Evolutionary conservation across 345 rosid species (phyloP), one percentile per base, ranked within the genome.

Genomic region (Arabidopsis arenosa): DNA sequence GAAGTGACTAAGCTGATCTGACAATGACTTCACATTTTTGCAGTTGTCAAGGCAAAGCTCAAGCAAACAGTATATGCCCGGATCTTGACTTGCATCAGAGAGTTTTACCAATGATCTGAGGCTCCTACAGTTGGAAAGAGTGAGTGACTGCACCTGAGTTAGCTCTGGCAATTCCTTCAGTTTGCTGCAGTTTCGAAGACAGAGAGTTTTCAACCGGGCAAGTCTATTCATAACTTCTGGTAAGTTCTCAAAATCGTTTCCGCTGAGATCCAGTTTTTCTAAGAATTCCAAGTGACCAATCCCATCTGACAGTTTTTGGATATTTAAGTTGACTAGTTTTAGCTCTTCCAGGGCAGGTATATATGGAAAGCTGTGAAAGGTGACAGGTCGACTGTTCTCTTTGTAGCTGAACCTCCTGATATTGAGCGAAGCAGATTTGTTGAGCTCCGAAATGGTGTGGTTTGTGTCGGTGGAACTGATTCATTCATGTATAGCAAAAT

Each of bases 31-130:
- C 11, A 64, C 28, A 9, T 32, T 73, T 15, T 40, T 73, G 77
- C 77, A 64, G 45, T 63, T 64, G 4, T 73, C 77, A 33, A 73
- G 57, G 33, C 30, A 63, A 41, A 73, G 64, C 57, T 73, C 77
- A 73, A 41, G 56, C 63, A 73, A 73, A 63, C 13, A 1, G 7
- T 74, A 65, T 8, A 11, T 36, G 0, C 55, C 6, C 1, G 7
- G 45, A 32, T 39, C 36, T 13, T 48, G 70, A 9, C 36, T 67
- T 52, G 23, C 39, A 7, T 37, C 33, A 23, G 35, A 72, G 2
- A 6, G 13, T 33, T 55, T 66, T 52, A 65, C n/a, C 33, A 74
- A 23, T 1, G 66, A 41, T 35, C 0, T 56, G 39, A 74, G 72
- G 40, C 23, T 74, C 9, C 14, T 56, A 35, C 72, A 74, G 30